A percentile compares a stretch with the other conserved stretches of the same genome.
Evolutionary conservation across 306 rosid genomes (phyloP).

Genomic region (Vigna angularis): DNA sequence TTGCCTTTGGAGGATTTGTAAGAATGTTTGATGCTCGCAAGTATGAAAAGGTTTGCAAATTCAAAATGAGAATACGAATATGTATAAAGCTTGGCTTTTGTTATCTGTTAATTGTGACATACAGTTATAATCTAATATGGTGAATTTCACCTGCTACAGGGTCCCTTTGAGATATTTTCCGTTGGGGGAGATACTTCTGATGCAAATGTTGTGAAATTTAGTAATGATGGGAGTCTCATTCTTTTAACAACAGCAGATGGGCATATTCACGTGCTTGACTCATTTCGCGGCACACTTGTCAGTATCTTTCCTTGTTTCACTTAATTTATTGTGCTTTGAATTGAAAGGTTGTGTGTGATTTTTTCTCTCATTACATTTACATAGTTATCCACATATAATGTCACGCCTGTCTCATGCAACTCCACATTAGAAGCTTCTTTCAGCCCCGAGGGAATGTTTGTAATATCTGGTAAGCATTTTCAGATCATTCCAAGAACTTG

Average conservation of each 20-base stretch:
- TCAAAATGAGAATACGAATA: constrained; percentile 29
- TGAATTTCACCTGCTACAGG: constrained; percentile 61
- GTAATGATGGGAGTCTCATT: constrained; percentile 93
- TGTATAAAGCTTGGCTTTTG: not conserved
- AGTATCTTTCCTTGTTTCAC: constrained; percentile 43
- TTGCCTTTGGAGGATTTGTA: constrained; percentile 90
- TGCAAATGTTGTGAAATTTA: constrained; percentile 94
- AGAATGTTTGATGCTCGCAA: constrained; percentile 94
- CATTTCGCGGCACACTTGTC: constrained; percentile 94
- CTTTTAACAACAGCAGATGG: constrained; percentile 88
- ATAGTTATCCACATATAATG: constrained; percentile 83
- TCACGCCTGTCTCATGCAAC: constrained; percentile 72
- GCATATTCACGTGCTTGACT: constrained; percentile 89
- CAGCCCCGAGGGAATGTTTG: constrained; percentile 98
- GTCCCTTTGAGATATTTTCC: constrained; percentile 91
- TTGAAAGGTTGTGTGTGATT: constrained; percentile 31
- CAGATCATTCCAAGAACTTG: constrained; percentile 18
- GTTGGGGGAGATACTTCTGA: constrained; percentile 90
- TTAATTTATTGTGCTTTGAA: constrained; percentile 33
- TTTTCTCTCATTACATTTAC: constrained; percentile 31
- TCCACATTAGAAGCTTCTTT: constrained; percentile 96
- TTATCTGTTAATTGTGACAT: constrained; percentile 23
- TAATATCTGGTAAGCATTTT: constrained; percentile 70
- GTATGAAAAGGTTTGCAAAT: constrained; percentile 78
- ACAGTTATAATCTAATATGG: constrained; percentile 38